Evolutionary conservation across 1,284 basidiomycete genomes (phyloP).

Genomic region (Sphagnurus paluster): DNA sequence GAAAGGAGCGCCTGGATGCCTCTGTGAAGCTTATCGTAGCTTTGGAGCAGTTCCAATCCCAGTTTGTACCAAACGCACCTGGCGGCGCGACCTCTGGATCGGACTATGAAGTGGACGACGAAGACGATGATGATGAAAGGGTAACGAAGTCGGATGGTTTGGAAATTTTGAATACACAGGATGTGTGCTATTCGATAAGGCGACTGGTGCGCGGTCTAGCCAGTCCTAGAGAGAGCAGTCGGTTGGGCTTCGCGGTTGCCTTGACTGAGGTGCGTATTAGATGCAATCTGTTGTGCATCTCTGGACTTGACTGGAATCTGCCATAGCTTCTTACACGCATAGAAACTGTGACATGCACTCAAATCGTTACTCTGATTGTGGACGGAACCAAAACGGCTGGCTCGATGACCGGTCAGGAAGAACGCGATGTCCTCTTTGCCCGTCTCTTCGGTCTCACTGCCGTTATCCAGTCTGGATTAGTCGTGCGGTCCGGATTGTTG

Average conservation of each 20-base stretch:
- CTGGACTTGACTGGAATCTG: constrained; percentile 1
- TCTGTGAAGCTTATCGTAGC: constrained; percentile 82
- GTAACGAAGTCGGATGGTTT: constrained; percentile 48
- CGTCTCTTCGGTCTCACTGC: constrained; percentile 88
- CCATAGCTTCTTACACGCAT: constrained; percentile 79
- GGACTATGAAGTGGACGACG: constrained; percentile 52
- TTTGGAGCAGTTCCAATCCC: constrained; percentile 80
- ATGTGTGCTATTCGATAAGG: constrained; percentile 88
- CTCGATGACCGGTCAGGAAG: constrained; percentile 86
- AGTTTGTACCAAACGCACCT: constrained; percentile 45
- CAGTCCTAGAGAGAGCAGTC: constrained; percentile 89
- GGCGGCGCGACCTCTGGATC: constrained; percentile 43
- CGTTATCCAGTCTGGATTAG: constrained; percentile 78
- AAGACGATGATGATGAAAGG: constrained; percentile 52
- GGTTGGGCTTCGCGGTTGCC: constrained; percentile 94
- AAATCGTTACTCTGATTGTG: constrained; percentile 73
- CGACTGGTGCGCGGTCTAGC: constrained; percentile 85
- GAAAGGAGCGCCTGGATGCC: constrained; percentile 80
- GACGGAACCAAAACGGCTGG: constrained; percentile 69
- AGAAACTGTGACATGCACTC: constrained; percentile 74
- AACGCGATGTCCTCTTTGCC: constrained; percentile 91
- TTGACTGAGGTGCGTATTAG: constrained; percentile 82
- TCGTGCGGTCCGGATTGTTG: constrained; percentile 61
- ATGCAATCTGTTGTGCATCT: constrained; percentile 1
- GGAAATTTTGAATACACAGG: constrained; percentile 75